A percentile compares a stretch with the other conserved stretches of the same genome.
phyloP scores from a whole-genome alignment of 2,329 filamentous ascomycete species.

The Pestalotiopsis sp. region DNA sequence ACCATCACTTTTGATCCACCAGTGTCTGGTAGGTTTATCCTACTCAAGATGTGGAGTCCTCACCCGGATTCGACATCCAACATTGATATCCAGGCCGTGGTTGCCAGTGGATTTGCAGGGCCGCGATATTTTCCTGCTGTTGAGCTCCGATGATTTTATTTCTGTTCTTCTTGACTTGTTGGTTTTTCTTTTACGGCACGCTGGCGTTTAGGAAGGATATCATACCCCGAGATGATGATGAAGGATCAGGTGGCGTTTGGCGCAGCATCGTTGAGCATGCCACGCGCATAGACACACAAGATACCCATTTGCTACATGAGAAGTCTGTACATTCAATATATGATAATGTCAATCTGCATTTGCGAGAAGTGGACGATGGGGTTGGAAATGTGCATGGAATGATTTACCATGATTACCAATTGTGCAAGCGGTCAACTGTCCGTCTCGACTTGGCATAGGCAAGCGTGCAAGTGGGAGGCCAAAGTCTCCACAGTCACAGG shows the following conservation, averaged over 20 bases:
- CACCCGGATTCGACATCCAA: constrained; percentile 66
- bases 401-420: no score
- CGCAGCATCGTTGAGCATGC: neutral
- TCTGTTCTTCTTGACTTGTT: neutral
- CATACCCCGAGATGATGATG: neutral
- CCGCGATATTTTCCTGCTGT: constrained; percentile 79
- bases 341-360: neutral
- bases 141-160: constrained; percentile 52
- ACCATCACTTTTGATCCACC: constrained; percentile 84
- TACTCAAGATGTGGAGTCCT: constrained; percentile 90
- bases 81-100: constrained; percentile 87
- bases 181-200: neutral
- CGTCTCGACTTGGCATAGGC: neutral
- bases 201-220: neutral
- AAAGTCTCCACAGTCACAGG: neutral
- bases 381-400: neutral
- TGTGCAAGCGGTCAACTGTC: no score
- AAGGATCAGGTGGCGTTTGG: neutral
- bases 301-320: neutral
- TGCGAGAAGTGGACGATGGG: neutral
- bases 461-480: neutral
- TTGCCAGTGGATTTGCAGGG: constrained; percentile 82
- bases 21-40: constrained; percentile 78
- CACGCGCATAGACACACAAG: neutral
- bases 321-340: neutral